Percentiles rank a stretch among this genome's conserved stretches.
These are phyloP conservation scores for Penicillium sp. DNA, from an alignment of 2,329 filamentous ascomycete species.

Conservation along the genomic window DNA sequence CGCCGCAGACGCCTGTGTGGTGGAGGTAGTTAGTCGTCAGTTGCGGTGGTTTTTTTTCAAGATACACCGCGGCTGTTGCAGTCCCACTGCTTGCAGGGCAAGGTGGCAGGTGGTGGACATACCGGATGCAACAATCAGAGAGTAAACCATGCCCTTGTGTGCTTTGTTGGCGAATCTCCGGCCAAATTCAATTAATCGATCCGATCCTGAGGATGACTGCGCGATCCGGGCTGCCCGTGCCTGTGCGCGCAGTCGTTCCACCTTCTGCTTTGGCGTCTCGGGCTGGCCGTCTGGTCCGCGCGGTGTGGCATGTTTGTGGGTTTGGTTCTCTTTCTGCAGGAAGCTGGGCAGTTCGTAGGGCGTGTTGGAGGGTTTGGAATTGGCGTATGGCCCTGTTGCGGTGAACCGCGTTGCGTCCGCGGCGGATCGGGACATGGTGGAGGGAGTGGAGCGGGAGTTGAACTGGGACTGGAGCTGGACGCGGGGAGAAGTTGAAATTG, in stretches of 20 bases:
- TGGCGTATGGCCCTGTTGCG: constrained; percentile 54
- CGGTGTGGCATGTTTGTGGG: constrained; percentile 15
- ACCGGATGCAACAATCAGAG: constrained; percentile 66
- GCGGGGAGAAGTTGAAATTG: no score
- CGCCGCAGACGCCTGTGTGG: constrained; percentile 62
- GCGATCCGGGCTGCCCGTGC: constrained; percentile 69
- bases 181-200: constrained; percentile 58
- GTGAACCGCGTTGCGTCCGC: constrained; percentile 57
- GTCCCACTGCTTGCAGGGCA: no score
- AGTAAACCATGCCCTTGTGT: constrained; percentile 63
- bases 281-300: constrained; percentile 32
- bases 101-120: no score
- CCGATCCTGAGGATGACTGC: constrained; percentile 60
- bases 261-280: constrained; percentile 72
- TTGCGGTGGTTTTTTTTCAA: no score
- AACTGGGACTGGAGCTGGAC: no score
- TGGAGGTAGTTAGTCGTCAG: not conserved
- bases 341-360: constrained; percentile 39
- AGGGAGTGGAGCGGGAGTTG: not conserved
- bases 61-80: no score
- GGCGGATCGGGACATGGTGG: constrained; percentile 51
- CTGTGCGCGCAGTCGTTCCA: constrained; percentile 69
- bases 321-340: constrained; percentile 24
- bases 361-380: constrained; percentile 41
- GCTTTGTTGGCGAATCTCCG: constrained; percentile 63